These are phyloP conservation scores for Boechera divaricarpa DNA, from an alignment of 345 rosid species.

Conservation along the genomic window DNA sequence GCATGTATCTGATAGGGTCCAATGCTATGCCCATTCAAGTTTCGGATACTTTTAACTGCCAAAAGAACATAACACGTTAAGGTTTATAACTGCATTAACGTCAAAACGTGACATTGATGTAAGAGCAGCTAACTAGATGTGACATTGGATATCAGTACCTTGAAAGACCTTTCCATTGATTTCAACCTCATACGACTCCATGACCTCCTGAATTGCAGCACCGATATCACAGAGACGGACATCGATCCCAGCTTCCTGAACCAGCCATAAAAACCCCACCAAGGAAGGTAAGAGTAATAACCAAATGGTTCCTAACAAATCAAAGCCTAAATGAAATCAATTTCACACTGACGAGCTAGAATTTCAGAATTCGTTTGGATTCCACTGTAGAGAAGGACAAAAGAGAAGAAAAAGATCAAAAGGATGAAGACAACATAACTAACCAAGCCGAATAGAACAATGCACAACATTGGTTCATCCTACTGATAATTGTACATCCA, in stretches of 20 bases:
- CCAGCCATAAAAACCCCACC: slow-evolving; percentile 2
- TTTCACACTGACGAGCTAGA: neutral
- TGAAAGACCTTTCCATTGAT: slow-evolving; percentile 91
- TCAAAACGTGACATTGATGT: neutral
- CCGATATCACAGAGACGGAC: slow-evolving; percentile 97
- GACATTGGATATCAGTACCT: slow-evolving; percentile 54
- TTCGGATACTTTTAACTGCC: slow-evolving; percentile 91
- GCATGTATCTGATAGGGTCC: slow-evolving; percentile 95
- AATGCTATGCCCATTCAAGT: slow-evolving; percentile 93
- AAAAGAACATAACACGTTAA: neutral
- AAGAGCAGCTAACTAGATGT: neutral
- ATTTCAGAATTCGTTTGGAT: neutral
- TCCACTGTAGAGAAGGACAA: neutral
- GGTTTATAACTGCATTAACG: neutral
- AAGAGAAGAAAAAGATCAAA: neutral
- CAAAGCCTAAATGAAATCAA: neutral
- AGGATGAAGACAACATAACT: neutral
- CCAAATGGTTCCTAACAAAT: neutral
- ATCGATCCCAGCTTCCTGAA: slow-evolving; percentile 93
- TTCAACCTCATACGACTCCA: slow-evolving; percentile 98
- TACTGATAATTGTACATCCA: neutral
- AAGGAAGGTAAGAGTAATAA: neutral
- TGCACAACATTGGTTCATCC: slow-evolving; percentile 1
- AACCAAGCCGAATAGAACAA: slow-evolving; percentile 12
- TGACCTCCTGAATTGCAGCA: slow-evolving; percentile 98